Evolutionary conservation across 441 rosid genomes (phyloP).

Genomic region (Macaranga tanarius): DNA sequence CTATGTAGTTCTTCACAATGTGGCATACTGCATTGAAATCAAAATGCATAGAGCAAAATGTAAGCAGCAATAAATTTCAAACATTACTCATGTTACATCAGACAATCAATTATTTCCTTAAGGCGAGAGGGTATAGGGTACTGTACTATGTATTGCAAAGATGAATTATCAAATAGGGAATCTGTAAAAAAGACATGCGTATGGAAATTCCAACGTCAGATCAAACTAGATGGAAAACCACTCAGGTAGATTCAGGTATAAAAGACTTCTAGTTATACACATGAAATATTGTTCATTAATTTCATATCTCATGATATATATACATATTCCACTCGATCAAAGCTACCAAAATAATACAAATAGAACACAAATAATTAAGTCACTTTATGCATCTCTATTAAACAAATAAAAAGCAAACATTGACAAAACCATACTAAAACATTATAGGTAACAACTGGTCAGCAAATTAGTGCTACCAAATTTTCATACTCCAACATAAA

Average conservation of each 20-base stretch:
- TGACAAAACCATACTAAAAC: not conserved
- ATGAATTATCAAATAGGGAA: not conserved
- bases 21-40: constrained; percentile 61
- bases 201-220: not conserved
- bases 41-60: constrained; percentile 11
- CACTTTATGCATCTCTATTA: not conserved
- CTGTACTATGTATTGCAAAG: not conserved
- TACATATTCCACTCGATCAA: not conserved
- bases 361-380: not conserved
- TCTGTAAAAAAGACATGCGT: not conserved
- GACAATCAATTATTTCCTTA: not conserved
- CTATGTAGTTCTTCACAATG: constrained; percentile 90
- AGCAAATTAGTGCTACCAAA: constrained; percentile 19
- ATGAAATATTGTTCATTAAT: not conserved
- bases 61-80: constrained; percentile 9
- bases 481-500: constrained; percentile 32
- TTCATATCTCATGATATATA: not conserved
- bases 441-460: not conserved
- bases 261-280: not conserved
- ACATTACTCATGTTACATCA: not conserved
- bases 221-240: not conserved
- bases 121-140: not conserved
- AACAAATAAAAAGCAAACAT: not conserved
- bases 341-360: not conserved
- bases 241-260: too few species aligned